Conservation (phyloP, 306 rosid species). For the Alnus glutinosa region DNA sequence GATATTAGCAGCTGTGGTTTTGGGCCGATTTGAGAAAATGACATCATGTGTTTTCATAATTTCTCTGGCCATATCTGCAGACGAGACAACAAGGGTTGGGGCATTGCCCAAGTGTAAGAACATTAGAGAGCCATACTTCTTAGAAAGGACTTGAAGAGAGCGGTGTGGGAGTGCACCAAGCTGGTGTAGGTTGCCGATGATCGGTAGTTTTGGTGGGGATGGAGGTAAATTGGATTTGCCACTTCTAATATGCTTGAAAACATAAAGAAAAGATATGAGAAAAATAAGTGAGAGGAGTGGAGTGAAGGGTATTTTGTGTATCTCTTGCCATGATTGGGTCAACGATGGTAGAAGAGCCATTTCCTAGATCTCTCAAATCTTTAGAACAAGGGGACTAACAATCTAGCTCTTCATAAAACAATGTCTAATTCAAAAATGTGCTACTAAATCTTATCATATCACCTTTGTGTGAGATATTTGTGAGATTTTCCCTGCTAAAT, state of each 20-base stretch:
- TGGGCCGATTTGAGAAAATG: slow-evolving; percentile 23
- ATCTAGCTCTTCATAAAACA: too few species aligned
- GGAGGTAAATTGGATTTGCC: not conserved
- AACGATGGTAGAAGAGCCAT: not conserved
- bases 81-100: slow-evolving; percentile 31
- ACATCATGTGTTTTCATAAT: slow-evolving; percentile 27
- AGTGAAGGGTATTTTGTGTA: not conserved
- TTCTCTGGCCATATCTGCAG: slow-evolving; percentile 30
- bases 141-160: slow-evolving; percentile 11
- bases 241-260: not conserved
- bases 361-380: not conserved
- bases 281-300: not conserved
- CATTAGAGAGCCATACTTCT: not conserved
- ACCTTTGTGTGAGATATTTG: too few species aligned
- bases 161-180: not conserved
- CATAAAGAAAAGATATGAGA: not conserved
- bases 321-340: not conserved
- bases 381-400: too few species aligned
- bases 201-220: not conserved
- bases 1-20: slow-evolving; percentile 8
- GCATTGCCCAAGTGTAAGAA: slow-evolving; percentile 6
- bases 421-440: too few species aligned
- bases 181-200: not conserved
- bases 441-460: too few species aligned
- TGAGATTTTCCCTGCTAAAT: too few species aligned